Evolutionary conservation across 2,329 filamentous ascomycete genomes (phyloP).

Genomic region (Pyrenophora tritici-repentis): DNA sequence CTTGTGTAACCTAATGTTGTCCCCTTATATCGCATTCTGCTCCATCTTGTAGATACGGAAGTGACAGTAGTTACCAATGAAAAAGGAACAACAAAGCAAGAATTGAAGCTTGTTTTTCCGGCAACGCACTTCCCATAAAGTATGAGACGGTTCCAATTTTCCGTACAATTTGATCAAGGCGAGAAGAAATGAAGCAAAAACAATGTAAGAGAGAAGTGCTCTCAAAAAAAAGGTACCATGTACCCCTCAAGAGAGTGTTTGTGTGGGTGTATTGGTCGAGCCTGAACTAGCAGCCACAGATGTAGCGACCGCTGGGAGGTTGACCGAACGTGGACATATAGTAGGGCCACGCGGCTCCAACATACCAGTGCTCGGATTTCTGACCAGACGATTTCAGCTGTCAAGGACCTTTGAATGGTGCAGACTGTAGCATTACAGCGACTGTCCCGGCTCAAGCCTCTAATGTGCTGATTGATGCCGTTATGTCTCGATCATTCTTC

Average conservation of each 20-base stretch:
- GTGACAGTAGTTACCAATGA: no score
- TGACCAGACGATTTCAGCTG: background rate
- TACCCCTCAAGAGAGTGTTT: background rate
- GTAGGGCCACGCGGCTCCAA: slow-evolving; percentile 1
- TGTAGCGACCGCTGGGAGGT: slow-evolving; percentile 6
- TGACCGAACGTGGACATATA: slow-evolving; percentile 2
- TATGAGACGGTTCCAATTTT: background rate
- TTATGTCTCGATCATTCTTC: slow-evolving; percentile 1
- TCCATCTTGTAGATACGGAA: no score
- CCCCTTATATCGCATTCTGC: no score
- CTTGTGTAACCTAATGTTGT: no score
- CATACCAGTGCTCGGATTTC: background rate
- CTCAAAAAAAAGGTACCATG: background rate
- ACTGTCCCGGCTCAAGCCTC: slow-evolving; percentile 1
- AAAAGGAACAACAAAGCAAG: no score
- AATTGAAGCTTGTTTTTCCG: no score
- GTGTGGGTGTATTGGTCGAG: background rate
- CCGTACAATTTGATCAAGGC: slow-evolving; percentile 5
- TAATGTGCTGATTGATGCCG: background rate
- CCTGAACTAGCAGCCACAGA: slow-evolving; percentile 1
- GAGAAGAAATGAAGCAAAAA: background rate
- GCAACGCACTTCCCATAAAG: no score
- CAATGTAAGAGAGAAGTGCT: background rate
- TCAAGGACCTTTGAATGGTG: no score
- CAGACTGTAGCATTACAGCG: slow-evolving; percentile 3